phyloP scores from a whole-genome alignment of 345 rosid genomes.

The Psidium friedrichsthalianum region DNA sequence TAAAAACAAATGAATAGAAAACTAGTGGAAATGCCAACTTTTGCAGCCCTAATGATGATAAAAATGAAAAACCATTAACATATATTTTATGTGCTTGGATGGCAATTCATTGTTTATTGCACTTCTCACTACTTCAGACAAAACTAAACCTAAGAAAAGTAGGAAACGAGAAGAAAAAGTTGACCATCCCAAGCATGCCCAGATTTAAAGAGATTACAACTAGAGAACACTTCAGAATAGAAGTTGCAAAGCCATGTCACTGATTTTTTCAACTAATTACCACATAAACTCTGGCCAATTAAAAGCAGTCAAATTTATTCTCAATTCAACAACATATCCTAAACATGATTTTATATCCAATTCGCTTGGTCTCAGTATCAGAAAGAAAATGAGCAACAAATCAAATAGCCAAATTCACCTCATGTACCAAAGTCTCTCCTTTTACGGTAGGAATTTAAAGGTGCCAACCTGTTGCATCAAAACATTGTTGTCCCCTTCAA shows the following conservation, averaged over 20 bases:
- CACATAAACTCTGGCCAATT: not conserved
- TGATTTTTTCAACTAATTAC: not conserved
- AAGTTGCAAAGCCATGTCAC: not conserved
- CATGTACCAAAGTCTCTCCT: not conserved
- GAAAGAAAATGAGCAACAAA: not conserved
- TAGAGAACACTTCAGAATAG: not conserved
- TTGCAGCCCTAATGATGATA: not conserved
- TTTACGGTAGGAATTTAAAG: not conserved
- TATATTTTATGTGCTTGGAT: not conserved
- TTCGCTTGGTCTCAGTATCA: not conserved
- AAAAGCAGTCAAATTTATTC: not conserved
- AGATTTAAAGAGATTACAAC: not conserved
- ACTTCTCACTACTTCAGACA: not conserved
- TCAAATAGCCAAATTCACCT: not conserved
- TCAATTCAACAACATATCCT: not conserved
- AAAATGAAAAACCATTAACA: not conserved
- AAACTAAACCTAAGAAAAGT: not conserved
- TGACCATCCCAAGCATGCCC: not conserved
- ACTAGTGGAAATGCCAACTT: not conserved
- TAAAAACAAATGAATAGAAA: not conserved
- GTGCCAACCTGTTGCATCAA: slow-evolving; percentile 80
- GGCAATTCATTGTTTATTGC: not conserved
- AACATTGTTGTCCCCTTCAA: slow-evolving; percentile 92
- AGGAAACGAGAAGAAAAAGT: not conserved
- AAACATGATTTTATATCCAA: not conserved